Conservation (phyloP, 257 asterid genomes). For the Ballota nigra region DNA sequence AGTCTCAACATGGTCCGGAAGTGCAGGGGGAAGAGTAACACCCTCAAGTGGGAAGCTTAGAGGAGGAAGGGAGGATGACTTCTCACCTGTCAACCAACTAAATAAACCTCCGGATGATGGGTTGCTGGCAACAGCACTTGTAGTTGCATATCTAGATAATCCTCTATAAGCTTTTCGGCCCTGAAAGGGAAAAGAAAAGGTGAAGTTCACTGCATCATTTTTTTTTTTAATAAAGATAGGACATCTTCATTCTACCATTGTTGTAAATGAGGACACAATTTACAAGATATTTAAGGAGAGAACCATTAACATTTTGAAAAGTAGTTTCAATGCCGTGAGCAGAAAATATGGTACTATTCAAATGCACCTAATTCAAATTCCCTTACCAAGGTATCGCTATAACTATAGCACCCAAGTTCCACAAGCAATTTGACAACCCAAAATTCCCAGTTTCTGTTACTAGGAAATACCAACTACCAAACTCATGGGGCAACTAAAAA, state of each 20-base stretch:
- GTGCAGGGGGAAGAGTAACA: slow-evolving; percentile 51
- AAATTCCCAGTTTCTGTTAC: neutral
- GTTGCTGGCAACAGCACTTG: slow-evolving; percentile 51
- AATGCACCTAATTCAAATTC: no score
- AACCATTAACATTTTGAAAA: slow-evolving; percentile 1
- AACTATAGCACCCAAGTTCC: neutral
- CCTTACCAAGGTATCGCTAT: no score
- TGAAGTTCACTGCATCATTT: neutral
- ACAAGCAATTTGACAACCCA: neutral
- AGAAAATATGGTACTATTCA: no score
- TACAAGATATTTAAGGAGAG: neutral
- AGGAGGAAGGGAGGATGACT: slow-evolving; percentile 53
- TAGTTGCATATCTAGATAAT: slow-evolving; percentile 54
- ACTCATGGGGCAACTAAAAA: neutral
- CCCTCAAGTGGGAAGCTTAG: slow-evolving; percentile 57
- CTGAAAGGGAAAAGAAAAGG: slow-evolving; percentile 27
- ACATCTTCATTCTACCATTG: neutral
- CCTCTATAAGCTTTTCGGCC: slow-evolving; percentile 35
- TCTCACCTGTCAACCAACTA: slow-evolving; percentile 67
- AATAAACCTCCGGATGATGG: slow-evolving; percentile 63
- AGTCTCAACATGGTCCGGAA: slow-evolving; percentile 70
- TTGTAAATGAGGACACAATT: neutral
- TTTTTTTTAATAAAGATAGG: neutral
- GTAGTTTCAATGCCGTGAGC: no score
- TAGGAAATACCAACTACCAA: neutral